Evolutionary conservation across 2,329 filamentous ascomycete species (phyloP).

Genomic region (Cladosporium sp.): DNA sequence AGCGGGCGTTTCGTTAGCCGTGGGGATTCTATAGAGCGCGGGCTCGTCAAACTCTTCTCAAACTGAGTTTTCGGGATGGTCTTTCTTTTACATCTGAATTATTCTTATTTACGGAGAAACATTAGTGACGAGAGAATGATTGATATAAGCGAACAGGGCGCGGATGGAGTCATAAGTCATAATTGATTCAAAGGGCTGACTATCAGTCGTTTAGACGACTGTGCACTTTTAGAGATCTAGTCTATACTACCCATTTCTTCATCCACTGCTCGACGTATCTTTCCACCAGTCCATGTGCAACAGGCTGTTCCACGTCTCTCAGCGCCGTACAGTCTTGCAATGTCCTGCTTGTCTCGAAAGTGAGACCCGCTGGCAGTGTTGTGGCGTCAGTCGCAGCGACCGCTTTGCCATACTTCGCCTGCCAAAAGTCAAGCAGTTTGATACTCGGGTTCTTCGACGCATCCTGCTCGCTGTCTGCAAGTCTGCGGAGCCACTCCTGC

Average conservation of each 20-base stretch:
- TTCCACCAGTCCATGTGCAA: constrained; percentile 28
- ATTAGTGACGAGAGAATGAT: not conserved
- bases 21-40: not conserved
- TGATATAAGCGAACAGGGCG: not conserved
- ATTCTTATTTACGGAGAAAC: not conserved
- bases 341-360: constrained; percentile 28
- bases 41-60: not conserved
- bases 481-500: constrained; percentile 31
- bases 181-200: not conserved
- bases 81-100: not conserved
- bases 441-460: constrained; percentile 37
- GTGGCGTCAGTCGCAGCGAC: constrained; percentile 3
- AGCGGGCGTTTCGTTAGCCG: constrained; percentile 9
- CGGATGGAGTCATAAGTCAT: not conserved
- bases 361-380: constrained; percentile 23
- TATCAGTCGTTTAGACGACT: not conserved
- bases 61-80: not conserved
- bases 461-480: constrained; percentile 30
- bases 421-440: constrained; percentile 38
- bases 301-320: constrained; percentile 24
- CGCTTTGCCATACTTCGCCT: constrained; percentile 32
- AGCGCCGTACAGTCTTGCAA: constrained; percentile 24
- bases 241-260: constrained; percentile 24
- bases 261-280: constrained; percentile 31
- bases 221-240: not conserved